A percentile compares a stretch with the other conserved stretches of the same genome.
Evolutionary conservation across 1,284 basidiomycete species (phyloP).

Genomic region (Exobasidium cylindrosporum): DNA sequence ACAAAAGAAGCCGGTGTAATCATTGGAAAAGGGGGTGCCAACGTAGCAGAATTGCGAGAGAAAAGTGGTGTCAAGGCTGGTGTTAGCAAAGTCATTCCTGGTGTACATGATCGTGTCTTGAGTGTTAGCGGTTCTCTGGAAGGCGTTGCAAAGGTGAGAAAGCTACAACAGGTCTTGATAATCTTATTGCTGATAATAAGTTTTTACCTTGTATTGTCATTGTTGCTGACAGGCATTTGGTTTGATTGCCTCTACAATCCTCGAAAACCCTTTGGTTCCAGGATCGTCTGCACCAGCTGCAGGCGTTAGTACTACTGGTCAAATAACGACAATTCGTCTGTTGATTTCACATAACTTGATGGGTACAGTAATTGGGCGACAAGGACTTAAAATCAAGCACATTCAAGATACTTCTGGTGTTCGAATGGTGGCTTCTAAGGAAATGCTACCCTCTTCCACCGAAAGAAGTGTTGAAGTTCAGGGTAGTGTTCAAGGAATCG

Average conservation of each 20-base stretch:
- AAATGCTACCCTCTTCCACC: constrained; percentile 55
- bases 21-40: constrained; percentile 84
- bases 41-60: constrained; percentile 91
- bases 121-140: constrained; percentile 88
- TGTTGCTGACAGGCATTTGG: constrained; percentile 73
- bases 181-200: no score
- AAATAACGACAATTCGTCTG: constrained; percentile 81
- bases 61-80: constrained; percentile 95
- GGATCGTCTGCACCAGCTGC: constrained; percentile 60
- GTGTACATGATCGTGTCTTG: constrained; percentile 95
- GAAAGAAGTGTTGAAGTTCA: constrained; percentile 90
- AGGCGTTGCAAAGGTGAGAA: constrained; percentile 76
- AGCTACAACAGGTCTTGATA: no score
- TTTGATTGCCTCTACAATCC: constrained; percentile 88
- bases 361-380: constrained; percentile 56
- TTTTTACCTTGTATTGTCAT: neutral
- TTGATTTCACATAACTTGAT: constrained; percentile 55
- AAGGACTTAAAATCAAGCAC: constrained; percentile 56
- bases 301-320: constrained; percentile 66
- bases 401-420: constrained; percentile 55
- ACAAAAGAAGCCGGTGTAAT: constrained; percentile 54
- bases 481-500: constrained; percentile 84
- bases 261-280: constrained; percentile 56
- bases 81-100: constrained; percentile 94
- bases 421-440: constrained; percentile 56